phyloP scores from a whole-genome alignment of 2,329 filamentous ascomycete species.

The Aspergillus calidoustus region DNA sequence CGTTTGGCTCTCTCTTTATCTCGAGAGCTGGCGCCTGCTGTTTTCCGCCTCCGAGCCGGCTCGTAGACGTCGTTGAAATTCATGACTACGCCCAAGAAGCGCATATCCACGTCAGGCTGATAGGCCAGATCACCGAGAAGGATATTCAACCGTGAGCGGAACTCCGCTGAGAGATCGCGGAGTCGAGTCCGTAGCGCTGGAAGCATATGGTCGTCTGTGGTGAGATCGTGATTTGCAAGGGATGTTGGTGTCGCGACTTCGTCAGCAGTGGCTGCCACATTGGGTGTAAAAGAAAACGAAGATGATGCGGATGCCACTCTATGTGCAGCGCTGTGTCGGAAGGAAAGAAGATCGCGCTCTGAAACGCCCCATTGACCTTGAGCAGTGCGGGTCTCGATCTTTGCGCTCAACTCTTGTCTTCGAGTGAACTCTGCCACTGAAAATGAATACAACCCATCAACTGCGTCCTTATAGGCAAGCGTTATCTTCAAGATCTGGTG shows the following conservation, averaged over 20 bases:
- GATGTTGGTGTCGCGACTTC: conserved; percentile 47
- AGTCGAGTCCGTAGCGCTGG: conserved; percentile 76
- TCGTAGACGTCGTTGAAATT: conserved; percentile 98
- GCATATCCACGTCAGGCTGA: conserved; percentile 92
- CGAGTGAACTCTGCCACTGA: conserved; percentile 92
- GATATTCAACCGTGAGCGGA: conserved; percentile 75
- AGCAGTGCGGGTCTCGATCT: conserved; percentile 69
- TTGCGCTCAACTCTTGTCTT: conserved; percentile 81
- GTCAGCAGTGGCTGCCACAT: conserved; percentile 28
- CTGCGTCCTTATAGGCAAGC: conserved; percentile 89
- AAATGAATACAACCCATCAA: conserved; percentile 93
- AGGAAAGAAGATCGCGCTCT: conserved; percentile 55
- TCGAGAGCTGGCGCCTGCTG: conserved; percentile 34
- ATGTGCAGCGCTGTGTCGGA: conserved; percentile 34
- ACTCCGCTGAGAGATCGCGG: conserved; percentile 72
- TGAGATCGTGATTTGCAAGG: conserved; percentile 38
- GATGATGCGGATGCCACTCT: conserved; percentile 31
- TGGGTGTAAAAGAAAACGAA: conserved; percentile 33
- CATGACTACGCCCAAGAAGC: conserved; percentile 95
- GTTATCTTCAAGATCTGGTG: conserved; percentile 92
- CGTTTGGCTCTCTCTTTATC: conserved; percentile 37
- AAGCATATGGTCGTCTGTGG: conserved; percentile 66
- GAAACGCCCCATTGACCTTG: conserved; percentile 67
- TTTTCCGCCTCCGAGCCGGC: conserved; percentile 66
- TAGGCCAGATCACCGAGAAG: conserved; percentile 88